Evolutionary conservation across 805 yeast genomes (phyloP).

Genomic region (Saccharomycopsis sp.): DNA sequence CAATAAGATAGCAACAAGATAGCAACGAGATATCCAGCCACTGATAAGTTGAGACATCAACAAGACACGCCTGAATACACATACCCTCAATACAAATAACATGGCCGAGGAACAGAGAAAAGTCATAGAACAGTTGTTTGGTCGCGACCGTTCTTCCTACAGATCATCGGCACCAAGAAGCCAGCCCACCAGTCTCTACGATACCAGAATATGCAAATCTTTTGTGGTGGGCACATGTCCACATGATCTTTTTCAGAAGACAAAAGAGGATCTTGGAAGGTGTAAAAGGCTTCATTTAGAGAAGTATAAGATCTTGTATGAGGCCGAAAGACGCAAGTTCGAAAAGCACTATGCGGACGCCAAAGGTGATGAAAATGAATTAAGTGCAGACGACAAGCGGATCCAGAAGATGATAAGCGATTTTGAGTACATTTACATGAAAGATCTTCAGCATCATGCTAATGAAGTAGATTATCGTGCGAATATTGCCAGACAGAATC

Average conservation of each 20-base stretch:
- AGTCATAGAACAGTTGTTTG: slow-evolving; percentile 19
- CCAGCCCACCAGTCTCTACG: slow-evolving; percentile 33
- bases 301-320: slow-evolving; percentile 66
- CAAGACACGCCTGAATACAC: no score
- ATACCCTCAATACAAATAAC: no score
- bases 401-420: slow-evolving; percentile 33
- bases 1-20: no score
- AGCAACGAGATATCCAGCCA: no score
- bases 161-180: slow-evolving; percentile 22
- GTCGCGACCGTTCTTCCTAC: slow-evolving; percentile 12
- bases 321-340: slow-evolving; percentile 35
- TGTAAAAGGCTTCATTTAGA: slow-evolving; percentile 75
- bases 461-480: slow-evolving; percentile 63
- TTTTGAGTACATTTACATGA: slow-evolving; percentile 43
- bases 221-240: slow-evolving; percentile 86
- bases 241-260: slow-evolving; percentile 71
- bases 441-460: slow-evolving; percentile 31
- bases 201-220: slow-evolving; percentile 65
- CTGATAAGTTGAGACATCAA: no score
- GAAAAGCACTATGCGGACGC: slow-evolving; percentile 37
- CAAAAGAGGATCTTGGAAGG: slow-evolving; percentile 75
- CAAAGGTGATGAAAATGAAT: slow-evolving; percentile 61
- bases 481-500: slow-evolving; percentile 51
- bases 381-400: slow-evolving; percentile 40
- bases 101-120: slow-evolving; percentile 21